Evolutionary conservation across 192 early-diverging fungal species (phyloP).

Genomic region (Dimargaris verticillata): DNA sequence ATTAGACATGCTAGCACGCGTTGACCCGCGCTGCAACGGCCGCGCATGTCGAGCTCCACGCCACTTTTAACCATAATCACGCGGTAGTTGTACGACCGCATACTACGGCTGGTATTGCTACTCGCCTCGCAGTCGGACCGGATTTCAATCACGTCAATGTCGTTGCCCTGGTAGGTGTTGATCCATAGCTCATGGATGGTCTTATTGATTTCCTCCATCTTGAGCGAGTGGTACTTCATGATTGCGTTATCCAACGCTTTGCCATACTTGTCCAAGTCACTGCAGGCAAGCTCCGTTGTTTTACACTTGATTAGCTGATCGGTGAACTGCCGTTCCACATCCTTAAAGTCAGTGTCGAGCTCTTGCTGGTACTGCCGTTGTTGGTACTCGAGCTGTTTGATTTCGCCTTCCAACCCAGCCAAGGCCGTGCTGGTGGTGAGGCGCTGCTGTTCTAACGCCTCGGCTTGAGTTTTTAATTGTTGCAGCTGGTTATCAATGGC

Average conservation of each 20-base stretch:
- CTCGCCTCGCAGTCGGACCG: conserved; percentile 77
- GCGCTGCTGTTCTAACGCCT: conserved; percentile 9
- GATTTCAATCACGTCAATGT: conserved; percentile 95
- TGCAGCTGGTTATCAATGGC: background rate
- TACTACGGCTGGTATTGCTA: conserved; percentile 39
- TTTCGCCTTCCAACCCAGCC: conserved; percentile 42
- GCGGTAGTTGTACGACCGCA: conserved; percentile 74
- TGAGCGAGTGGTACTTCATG: conserved; percentile 76
- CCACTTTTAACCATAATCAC: conserved; percentile 87
- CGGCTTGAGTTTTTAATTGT: conserved; percentile 13
- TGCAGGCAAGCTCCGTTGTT: conserved; percentile 58
- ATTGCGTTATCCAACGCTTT: conserved; percentile 75
- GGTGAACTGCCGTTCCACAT: conserved; percentile 54
- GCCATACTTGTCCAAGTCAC: conserved; percentile 70
- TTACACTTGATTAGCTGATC: conserved; percentile 51
- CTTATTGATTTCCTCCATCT: conserved; percentile 96
- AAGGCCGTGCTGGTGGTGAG: conserved; percentile 12
- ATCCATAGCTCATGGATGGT: conserved; percentile 93
- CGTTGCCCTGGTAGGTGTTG: conserved; percentile 86
- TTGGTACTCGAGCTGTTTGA: conserved; percentile 71
- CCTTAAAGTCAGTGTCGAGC: conserved; percentile 53
- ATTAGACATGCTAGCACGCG: conserved; percentile 93
- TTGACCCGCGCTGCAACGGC: conserved; percentile 90
- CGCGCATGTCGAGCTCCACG: conserved; percentile 79
- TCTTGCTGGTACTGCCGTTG: conserved; percentile 34